Conservation (phyloP, 176 grass and related monocot species). For the Carex parvula region DNA sequence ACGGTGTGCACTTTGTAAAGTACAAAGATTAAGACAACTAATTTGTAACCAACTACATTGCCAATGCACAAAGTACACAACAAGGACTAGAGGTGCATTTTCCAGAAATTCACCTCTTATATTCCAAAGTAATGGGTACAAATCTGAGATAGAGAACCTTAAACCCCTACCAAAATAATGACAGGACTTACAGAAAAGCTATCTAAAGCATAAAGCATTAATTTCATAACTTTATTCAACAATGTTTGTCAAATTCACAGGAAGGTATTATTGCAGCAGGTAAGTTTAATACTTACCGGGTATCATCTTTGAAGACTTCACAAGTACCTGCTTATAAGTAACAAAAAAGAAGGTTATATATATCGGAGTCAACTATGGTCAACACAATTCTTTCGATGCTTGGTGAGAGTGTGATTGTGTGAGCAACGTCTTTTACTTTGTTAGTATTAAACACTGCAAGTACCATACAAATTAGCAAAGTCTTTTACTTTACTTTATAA, state of each 20-base stretch:
- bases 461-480: not conserved
- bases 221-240: not conserved
- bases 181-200: not conserved
- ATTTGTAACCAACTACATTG: not conserved
- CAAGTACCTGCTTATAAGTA: constrained; percentile 64
- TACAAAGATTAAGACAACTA: constrained; percentile 1
- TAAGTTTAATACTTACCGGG: constrained; percentile 51
- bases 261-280: not conserved
- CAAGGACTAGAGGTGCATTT: not conserved
- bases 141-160: not conserved
- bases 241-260: not conserved
- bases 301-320: constrained; percentile 99
- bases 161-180: not conserved
- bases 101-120: not conserved
- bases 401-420: not conserved
- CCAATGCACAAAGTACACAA: not conserved
- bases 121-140: not conserved
- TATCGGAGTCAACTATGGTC: not conserved
- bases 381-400: not conserved
- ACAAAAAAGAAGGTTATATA: not conserved
- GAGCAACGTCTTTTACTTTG: not conserved
- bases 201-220: not conserved
- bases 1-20: not conserved
- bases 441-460: not conserved
- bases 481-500: too few relatives aligned